Evolutionary conservation across 768 basidiomycete species (phyloP).

Genomic region (Trametes cingulata): DNA sequence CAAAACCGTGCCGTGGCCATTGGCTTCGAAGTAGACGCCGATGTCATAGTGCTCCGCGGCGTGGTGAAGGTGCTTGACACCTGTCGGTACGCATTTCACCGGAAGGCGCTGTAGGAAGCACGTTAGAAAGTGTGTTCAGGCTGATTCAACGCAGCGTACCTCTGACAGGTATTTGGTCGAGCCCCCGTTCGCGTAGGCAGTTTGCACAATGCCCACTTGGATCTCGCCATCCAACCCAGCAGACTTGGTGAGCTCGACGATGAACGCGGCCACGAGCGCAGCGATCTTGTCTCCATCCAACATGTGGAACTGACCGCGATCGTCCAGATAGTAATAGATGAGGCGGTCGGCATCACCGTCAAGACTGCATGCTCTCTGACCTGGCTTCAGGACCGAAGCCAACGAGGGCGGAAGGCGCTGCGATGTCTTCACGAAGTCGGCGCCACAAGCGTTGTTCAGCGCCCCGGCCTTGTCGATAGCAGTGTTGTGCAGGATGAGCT

Average conservation of each 20-base stretch:
- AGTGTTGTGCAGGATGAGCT: constrained; percentile 70
- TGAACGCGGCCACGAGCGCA: constrained; percentile 87
- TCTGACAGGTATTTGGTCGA: constrained; percentile 90
- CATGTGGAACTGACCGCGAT: constrained; percentile 77
- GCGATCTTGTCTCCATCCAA: constrained; percentile 99
- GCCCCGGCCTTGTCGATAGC: constrained; percentile 62
- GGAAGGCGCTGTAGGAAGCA: constrained; percentile 71
- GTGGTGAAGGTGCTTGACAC: constrained; percentile 97
- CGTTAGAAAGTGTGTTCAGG: background rate
- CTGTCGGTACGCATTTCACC: constrained; percentile 92
- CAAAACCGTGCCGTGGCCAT: constrained; percentile 96
- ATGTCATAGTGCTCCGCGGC: constrained; percentile 92
- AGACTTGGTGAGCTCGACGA: constrained; percentile 84
- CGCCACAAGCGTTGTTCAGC: constrained; percentile 88
- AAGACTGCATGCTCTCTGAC: constrained; percentile 86
- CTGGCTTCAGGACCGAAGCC: constrained; percentile 56
- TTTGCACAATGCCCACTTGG: constrained; percentile 94
- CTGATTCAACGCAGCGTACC: constrained; percentile 43
- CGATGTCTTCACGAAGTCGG: constrained; percentile 94
- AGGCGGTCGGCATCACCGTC: constrained; percentile 98
- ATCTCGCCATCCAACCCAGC: constrained; percentile 78
- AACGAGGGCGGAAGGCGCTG: constrained; percentile 86
- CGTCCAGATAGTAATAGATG: constrained; percentile 92
- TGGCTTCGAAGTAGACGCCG: constrained; percentile 99
- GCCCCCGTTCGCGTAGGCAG: constrained; percentile 97